phyloP scores from a whole-genome alignment of 2,329 filamentous ascomycete genomes.

The Colletotrichum somersetense region DNA sequence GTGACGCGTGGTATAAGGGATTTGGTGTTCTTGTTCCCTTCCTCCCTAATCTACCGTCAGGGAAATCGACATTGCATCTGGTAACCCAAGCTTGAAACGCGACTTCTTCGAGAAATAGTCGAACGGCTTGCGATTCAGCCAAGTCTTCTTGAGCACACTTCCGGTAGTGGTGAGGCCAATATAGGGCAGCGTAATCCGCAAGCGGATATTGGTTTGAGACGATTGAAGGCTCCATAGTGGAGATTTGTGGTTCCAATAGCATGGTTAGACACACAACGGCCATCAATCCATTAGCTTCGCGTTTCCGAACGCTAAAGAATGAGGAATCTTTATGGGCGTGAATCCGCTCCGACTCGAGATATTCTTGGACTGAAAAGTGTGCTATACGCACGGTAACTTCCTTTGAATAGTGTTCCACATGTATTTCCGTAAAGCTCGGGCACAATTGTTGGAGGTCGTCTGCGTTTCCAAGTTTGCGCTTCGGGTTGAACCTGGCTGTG shows the following conservation, averaged over 20 bases:
- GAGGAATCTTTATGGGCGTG: background rate
- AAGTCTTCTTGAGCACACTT: background rate
- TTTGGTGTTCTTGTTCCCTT: background rate
- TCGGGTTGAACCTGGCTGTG: background rate
- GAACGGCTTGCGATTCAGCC: background rate
- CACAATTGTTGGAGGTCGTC: slow-evolving; percentile 5
- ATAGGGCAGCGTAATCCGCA: background rate
- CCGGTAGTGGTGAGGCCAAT: background rate
- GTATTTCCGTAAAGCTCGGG: slow-evolving; percentile 7
- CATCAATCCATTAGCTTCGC: background rate
- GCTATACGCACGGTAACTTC: background rate
- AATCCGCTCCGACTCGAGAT: slow-evolving; percentile 6
- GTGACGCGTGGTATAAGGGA: background rate
- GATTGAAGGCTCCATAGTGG: background rate
- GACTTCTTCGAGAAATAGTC: background rate
- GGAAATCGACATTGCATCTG: no score
- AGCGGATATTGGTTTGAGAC: background rate
- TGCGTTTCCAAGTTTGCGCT: background rate
- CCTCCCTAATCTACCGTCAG: no score
- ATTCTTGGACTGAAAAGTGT: slow-evolving; percentile 26
- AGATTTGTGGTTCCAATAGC: background rate
- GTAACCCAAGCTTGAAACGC: background rate
- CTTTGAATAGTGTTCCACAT: background rate
- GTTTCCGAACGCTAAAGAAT: background rate
- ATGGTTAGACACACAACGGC: background rate